phyloP scores from a whole-genome alignment of 1,284 basidiomycete species.

The Vanrija sp. region DNA sequence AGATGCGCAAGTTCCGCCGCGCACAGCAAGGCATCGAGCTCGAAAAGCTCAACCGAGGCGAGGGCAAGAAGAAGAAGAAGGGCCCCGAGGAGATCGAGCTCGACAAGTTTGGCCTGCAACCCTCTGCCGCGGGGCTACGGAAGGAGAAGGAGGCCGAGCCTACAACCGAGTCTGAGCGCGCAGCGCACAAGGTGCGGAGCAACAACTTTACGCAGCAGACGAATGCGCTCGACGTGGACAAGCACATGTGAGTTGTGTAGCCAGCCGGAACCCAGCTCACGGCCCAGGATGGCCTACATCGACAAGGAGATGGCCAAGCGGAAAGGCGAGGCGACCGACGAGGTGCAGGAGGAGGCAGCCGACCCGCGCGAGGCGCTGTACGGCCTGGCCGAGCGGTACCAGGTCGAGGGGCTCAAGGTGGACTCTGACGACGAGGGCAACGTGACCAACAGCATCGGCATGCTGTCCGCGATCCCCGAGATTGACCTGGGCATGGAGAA shows the following conservation, averaged over 20 bases:
- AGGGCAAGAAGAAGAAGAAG: conserved; percentile 59
- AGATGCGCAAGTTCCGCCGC: conserved; percentile 72
- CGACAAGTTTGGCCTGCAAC: conserved; percentile 55
- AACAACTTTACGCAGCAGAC: conserved; percentile 98
- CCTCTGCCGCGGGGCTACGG: conserved; percentile 4
- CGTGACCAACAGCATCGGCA: conserved; percentile 84
- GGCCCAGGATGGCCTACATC: conserved; percentile 88
- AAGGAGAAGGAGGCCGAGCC: conserved; percentile 61
- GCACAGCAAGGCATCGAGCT: conserved; percentile 77
- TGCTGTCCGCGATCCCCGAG: conserved; percentile 95
- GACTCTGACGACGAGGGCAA: conserved; percentile 70
- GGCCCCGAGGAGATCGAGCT: conserved; percentile 51
- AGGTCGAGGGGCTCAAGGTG: conserved; percentile 34
- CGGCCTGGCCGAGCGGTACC: conserved; percentile 65
- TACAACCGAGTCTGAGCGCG: conserved; percentile 58
- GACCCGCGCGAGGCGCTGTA: conserved; percentile 74
- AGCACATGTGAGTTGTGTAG: conserved; percentile 73
- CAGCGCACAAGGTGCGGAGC: conserved; percentile 65
- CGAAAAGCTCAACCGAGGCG: conserved; percentile 76
- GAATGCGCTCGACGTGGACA: conserved; percentile 91
- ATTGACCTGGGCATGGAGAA: conserved; percentile 97
- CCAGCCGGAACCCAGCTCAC: background rate
- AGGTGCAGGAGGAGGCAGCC: conserved; percentile 47
- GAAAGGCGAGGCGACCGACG: conserved; percentile 56
- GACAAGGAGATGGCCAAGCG: conserved; percentile 84